phyloP scores from a whole-genome alignment of 176 grass and related monocot species.

The Cocos nucifera region DNA sequence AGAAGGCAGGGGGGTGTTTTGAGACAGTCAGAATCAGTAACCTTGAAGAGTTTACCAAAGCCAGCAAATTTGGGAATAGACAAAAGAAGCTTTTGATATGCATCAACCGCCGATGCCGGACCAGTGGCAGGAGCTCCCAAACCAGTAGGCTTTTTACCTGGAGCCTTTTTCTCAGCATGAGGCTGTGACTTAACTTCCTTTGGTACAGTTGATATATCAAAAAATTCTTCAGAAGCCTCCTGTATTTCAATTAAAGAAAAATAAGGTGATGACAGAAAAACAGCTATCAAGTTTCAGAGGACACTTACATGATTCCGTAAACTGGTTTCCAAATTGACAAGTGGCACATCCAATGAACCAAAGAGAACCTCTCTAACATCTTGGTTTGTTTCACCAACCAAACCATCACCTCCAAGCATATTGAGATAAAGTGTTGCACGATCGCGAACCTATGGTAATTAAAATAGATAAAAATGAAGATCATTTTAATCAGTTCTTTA shows the following conservation, averaged over 20 bases:
- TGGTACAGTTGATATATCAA: constrained; percentile 75
- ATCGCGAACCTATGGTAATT: constrained; percentile 60
- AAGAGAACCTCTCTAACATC: constrained; percentile 87
- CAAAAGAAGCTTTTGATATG: constrained; percentile 86
- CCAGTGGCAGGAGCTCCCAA: constrained; percentile 45
- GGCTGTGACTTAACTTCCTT: constrained; percentile 83
- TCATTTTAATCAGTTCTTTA: too few species aligned
- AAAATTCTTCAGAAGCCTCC: constrained; percentile 75
- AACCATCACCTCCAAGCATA: constrained; percentile 53
- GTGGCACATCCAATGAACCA: constrained; percentile 85
- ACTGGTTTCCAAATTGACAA: constrained; percentile 84
- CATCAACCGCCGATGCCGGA: constrained; percentile 55
- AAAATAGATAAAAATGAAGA: too few species aligned
- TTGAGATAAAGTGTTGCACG: constrained; percentile 89
- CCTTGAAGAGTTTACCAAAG: constrained; percentile 97
- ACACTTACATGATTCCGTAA: constrained; percentile 69
- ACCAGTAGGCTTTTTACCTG: constrained; percentile 78
- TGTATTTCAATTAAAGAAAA: constrained; percentile 24
- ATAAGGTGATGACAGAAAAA: constrained; percentile 9
- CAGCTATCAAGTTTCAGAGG: constrained; percentile 6
- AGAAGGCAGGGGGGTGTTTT: too few species aligned
- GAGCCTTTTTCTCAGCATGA: constrained; percentile 82
- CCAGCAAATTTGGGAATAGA: constrained; percentile 78
- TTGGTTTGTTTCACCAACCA: constrained; percentile 61
- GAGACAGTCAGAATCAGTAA: constrained; percentile 15